Evolutionary conservation across 2,329 filamentous ascomycete genomes (phyloP), one percentile per base, ranked within the genome.

Genomic region (Knufia fluminis): DNA sequence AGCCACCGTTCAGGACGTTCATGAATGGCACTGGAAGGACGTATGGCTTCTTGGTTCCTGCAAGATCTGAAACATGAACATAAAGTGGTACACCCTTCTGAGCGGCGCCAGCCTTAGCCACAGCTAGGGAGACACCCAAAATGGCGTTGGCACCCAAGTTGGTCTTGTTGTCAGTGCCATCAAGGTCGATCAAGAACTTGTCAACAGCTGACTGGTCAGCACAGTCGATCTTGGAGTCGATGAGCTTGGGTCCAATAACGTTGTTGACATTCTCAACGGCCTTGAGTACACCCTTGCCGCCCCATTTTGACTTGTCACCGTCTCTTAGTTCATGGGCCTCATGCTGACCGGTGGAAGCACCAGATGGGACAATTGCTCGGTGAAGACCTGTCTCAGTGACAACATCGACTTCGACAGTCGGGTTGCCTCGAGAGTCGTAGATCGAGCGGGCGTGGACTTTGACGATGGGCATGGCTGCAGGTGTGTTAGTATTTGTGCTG

Each of bases 391-490:
- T 94, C 77, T 94, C 88, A 63, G 90, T 96, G 74, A 94, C 85
- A 63, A 96, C 82, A 70, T 96, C 91, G 65, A 97, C 91, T 80
- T 97, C 91, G 67, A 96, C 91, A 68, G 92, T 98, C 66, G 92
- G 92, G 83, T 98, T 98, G 70, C 81, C 81, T 61, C 92, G 91
- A 71, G 92, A 97, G 81, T 98, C 92, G 82, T 91, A 98, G 77
- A 98, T 89, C 67, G 85, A 90, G 69, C 92, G 86, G 67, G 86
- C 86, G 80, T 90, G 85, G 68, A 92, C 80, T 79, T 90, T 91
- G 71, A 82, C 82, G 73, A 92, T 87, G 66, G 86, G 76, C 92
- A 98, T 98, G 54, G 32, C 54, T 56, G 50, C 28, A 51, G 50
- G 52, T 14, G 40, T 42, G 40, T 42, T 28, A 42, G 22, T 24